Evolutionary conservation across 768 basidiomycete genomes (phyloP).

Genomic region (Boletus edulis): DNA sequence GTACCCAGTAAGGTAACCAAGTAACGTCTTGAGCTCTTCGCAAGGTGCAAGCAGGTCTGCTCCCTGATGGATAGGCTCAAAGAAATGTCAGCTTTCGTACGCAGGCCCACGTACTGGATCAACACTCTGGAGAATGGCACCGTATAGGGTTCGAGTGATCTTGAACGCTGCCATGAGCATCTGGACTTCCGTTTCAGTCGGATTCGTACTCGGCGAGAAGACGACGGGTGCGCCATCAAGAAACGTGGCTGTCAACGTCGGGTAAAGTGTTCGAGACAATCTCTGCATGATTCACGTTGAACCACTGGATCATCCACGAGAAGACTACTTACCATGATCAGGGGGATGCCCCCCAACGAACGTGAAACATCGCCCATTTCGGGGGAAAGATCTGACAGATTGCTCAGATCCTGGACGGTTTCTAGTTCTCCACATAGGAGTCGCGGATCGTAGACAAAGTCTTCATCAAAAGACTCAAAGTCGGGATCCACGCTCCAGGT

Average conservation of each 20-base stretch:
- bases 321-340: slow-evolving; percentile 27
- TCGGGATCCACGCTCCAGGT: slow-evolving; percentile 26
- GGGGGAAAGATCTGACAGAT: slow-evolving; percentile 28
- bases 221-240: slow-evolving; percentile 84
- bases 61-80: slow-evolving; percentile 20
- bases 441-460: slow-evolving; percentile 28
- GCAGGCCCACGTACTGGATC: slow-evolving; percentile 32
- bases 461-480: slow-evolving; percentile 27
- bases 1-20: slow-evolving; percentile 76
- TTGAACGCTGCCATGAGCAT: slow-evolving; percentile 55
- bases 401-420: slow-evolving; percentile 33
- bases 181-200: slow-evolving; percentile 59
- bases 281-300: slow-evolving; percentile 40
- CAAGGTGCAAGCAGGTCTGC: slow-evolving; percentile 27
- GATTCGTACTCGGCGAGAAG: slow-evolving; percentile 64
- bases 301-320: slow-evolving; percentile 13
- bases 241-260: slow-evolving; percentile 78
- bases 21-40: slow-evolving; percentile 54
- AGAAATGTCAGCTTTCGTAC: not conserved
- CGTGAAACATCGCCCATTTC: slow-evolving; percentile 15
- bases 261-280: slow-evolving; percentile 71
- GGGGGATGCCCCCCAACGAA: slow-evolving; percentile 14
- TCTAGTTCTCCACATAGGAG: slow-evolving; percentile 11
- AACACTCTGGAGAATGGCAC: slow-evolving; percentile 46
- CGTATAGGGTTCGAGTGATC: slow-evolving; percentile 62